Evolutionary conservation across 2,329 filamentous ascomycete species (phyloP).

Genomic region (Pyricularia grisea): DNA sequence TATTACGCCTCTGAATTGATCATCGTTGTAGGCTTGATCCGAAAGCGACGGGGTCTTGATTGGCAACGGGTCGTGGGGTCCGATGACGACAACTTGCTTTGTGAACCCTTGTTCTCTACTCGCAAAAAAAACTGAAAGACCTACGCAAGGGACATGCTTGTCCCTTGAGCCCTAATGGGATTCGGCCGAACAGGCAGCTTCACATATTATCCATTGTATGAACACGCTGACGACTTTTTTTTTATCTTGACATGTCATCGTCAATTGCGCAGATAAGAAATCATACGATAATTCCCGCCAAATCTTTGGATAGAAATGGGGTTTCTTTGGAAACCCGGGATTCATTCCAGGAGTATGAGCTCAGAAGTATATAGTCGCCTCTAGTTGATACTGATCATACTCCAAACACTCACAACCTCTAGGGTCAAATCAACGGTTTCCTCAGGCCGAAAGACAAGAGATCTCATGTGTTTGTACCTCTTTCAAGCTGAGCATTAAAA

Average conservation of each 20-base stretch:
- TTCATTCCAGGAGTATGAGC: not conserved
- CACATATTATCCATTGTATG: not conserved
- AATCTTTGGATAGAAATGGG: not conserved
- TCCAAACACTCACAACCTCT: too few species aligned
- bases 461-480: not conserved
- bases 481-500: not conserved
- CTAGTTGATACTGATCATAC: too few species aligned
- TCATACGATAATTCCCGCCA: not conserved
- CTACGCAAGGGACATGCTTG: not conserved
- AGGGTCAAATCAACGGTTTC: too few species aligned
- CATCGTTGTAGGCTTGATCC: not conserved
- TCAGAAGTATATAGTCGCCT: not conserved
- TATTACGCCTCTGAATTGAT: too few species aligned
- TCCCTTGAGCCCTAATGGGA: not conserved
- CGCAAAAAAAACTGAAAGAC: not conserved
- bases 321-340: not conserved
- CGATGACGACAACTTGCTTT: not conserved
- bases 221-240: too few species aligned
- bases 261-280: not conserved
- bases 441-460: too few species aligned
- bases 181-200: not conserved
- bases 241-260: not conserved
- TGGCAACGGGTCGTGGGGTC: not conserved
- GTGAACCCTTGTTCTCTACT: not conserved
- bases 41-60: not conserved